Evolutionary conservation across 202 grass and related monocot species (phyloP).

Genomic region (Bolboschoenoplectus hybrid): DNA sequence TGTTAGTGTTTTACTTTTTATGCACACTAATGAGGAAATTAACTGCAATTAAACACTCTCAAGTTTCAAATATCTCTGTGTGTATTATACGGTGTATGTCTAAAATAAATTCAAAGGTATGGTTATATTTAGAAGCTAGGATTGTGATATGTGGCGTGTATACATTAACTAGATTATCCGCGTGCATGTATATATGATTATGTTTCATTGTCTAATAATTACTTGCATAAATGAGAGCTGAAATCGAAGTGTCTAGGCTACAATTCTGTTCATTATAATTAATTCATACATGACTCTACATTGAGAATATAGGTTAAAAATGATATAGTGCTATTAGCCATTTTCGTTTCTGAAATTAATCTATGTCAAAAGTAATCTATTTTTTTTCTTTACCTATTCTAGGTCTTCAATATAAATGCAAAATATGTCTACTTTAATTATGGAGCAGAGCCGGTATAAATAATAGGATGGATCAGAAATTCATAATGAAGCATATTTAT

Average conservation of each 20-base stretch:
- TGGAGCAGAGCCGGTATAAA: too few relatives aligned
- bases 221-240: not conserved
- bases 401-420: too few relatives aligned
- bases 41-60: not conserved
- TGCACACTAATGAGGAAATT: not conserved
- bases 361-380: not conserved
- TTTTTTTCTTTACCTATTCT: too few relatives aligned
- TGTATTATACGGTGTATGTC: not conserved
- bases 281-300: not conserved
- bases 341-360: not conserved
- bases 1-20: slow-evolving; percentile 4
- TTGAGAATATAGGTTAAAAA: not conserved
- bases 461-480: too few relatives aligned
- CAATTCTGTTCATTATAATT: not conserved
- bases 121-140: not conserved
- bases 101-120: not conserved
- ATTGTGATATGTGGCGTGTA: not conserved
- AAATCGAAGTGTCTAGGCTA: not conserved
- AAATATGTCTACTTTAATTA: too few relatives aligned
- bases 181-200: not conserved
- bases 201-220: not conserved
- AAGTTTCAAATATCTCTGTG: not conserved
- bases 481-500: too few relatives aligned
- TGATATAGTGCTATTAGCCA: not conserved
- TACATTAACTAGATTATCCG: too few relatives aligned